phyloP scores from a whole-genome alignment of 768 basidiomycete genomes.

The Mycena rebaudengoi region DNA sequence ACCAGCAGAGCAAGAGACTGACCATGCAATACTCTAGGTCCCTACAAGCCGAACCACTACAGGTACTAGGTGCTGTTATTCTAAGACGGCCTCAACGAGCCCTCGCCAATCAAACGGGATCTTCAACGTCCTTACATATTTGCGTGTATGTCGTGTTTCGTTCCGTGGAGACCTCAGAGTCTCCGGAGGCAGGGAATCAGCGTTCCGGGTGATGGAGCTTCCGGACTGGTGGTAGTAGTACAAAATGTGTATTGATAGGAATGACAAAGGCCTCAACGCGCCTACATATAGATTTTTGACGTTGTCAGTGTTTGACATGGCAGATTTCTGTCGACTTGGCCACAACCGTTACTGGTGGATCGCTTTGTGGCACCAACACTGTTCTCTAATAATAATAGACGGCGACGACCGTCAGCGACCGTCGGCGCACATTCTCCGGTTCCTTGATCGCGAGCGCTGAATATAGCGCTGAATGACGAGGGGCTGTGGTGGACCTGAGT shows the following conservation, averaged over 20 bases:
- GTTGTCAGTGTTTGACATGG: slow-evolving; percentile 47
- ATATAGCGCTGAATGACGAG: background rate
- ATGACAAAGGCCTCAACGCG: slow-evolving; percentile 64
- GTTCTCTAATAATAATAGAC: too few species aligned
- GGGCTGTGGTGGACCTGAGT: too few species aligned
- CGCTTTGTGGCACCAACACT: too few species aligned
- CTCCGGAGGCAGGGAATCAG: slow-evolving; percentile 46
- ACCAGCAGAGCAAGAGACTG: too few species aligned
- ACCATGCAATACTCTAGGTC: too few species aligned
- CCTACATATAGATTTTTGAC: slow-evolving; percentile 41
- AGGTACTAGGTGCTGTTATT: slow-evolving; percentile 52
- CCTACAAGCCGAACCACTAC: too few species aligned
- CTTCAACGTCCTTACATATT: slow-evolving; percentile 68
- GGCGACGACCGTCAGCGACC: too few species aligned
- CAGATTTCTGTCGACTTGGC: background rate
- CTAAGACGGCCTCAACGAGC: slow-evolving; percentile 82
- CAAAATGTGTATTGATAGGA: slow-evolving; percentile 22
- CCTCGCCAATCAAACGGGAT: slow-evolving; percentile 68
- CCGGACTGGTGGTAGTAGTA: slow-evolving; percentile 8
- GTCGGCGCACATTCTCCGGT: background rate
- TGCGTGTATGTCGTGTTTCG: slow-evolving; percentile 58
- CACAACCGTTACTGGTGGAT: too few species aligned
- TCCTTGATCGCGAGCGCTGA: background rate
- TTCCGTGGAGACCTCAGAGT: slow-evolving; percentile 53
- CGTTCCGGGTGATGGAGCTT: slow-evolving; percentile 13